Evolutionary conservation across 2,329 filamentous ascomycete genomes (phyloP), one percentile per base, ranked within the genome.

Genomic region (Phoma herbarum): DNA sequence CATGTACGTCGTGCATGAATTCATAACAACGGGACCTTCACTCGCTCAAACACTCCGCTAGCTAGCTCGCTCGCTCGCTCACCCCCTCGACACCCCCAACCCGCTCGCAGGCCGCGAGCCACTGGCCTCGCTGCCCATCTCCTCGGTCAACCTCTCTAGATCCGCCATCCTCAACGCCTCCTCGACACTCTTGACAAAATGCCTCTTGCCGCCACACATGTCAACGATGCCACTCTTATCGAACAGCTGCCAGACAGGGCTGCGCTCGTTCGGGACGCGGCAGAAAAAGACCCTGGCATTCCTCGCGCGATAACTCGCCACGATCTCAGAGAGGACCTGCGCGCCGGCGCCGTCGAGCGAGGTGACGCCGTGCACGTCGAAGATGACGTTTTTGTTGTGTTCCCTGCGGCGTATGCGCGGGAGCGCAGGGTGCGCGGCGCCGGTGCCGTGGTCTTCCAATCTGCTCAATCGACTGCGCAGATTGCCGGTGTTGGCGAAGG

Each of bases 291-390:
- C 90, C 2, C 86, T 81, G 1, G 94, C 92, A 0, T 90, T 90
- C 4, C 89, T 83, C 31, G 90, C 85, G n/a, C 88, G 82, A 75
- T 98, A 98, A 28, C 82, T 85, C 46, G 87, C 82, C 16, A 99
- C 92, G 66, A 98, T 98, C 78, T 98, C 95, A 45, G 87, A 85
- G 2, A 99, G 82, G 0, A 98, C 94, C 78, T 98, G 95, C 0
- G 92, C 90, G 1, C 94, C 95, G 0, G 93, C 96, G 6, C 93
- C 95, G 74, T 99, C 95, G 69, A 99, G 88, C 26, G 90, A 90
- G 0, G 93, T 97, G 3, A 99, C 95, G n/a, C 95, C 95, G 68
- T 98, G 94, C 8, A 98, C 93, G 74, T 99, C 95, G 71, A 99
- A 98, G 62, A 99, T 93, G 76, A 99, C 84, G 72, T 97, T 97